Base-by-base conservation (phyloP, 306 rosid genomes). In the Sicyos baderoa region DNA sequence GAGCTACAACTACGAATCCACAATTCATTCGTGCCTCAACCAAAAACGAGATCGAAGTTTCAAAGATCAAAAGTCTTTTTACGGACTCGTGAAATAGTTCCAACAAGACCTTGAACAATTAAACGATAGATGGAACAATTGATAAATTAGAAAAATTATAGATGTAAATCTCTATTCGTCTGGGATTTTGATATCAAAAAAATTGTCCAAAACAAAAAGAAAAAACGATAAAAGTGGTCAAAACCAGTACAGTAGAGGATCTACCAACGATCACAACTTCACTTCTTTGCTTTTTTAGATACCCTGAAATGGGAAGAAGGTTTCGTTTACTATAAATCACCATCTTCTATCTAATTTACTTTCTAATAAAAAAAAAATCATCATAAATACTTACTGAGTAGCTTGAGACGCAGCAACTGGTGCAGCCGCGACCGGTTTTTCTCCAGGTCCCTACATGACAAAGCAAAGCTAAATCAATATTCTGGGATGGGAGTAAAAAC, bases 251-350 rank as follows among this genome's bases (percentile, higher is more conserved):
- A 42, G 69, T 63, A 63, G 51, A 63, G 35, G 52, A 11, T 63
- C 69, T 63, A 63, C 52, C 2, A 42, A 18, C 18, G 7, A 63
- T 63, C 52, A 63, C 5, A 63, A 11, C 15, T 64, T 86, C 85
- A 86, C 91, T 87, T 92, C 81, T 87, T 92, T 29, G 93, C 65
- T 71, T 88, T 88, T 84, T 92, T 92, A 14, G 95, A 37, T 75
- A 69, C 80, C 83, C 97, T 92, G 96, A 82, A 72, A 12, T 35
- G 18, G 49, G 9, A 18, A 47, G 3, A 56, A 45, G 44, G 17
- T 19, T 2, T 17, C 1, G 62, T 40, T 42, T 8, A 6, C 2
- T 19, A 18, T 40, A 25, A 66, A 45, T 9, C 51, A 51, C 6
- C 54, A 0, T 5, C 35, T 16, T 4, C 42, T 35, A 42, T 16